Base-by-base conservation (phyloP, 148 eudicot species). In the Euryodendron excelsum region DNA sequence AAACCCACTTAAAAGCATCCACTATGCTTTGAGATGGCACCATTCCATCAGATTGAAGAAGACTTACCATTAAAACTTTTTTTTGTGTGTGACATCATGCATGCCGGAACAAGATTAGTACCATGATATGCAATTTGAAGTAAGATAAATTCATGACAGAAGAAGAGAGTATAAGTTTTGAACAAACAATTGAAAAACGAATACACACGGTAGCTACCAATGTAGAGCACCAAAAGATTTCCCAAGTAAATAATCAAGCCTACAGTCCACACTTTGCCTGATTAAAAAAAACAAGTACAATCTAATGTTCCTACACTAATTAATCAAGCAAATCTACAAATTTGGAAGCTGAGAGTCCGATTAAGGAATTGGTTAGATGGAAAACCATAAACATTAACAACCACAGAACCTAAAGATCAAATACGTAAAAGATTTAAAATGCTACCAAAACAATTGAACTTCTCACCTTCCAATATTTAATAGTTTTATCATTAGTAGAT, bases 401-500 rank as follows among this genome's bases (percentile, higher is more conserved):
- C 5, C 69, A 58, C 67, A 44, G 0, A 56, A 27, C 10, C 14
- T 44, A 53, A 25, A 74, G 66, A 72, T 73, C 78, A 80, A 70
- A 21, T 30, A 60, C 58, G 47, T 15, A 75, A 41, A 59, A 47
- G 64, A 17, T 13, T 71, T n/a, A 31, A 28, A 69, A 44, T 71
- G 56, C 44, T 1, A 37, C 27, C 31, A 63, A 72, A 28, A 25
- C 53, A 48, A 68, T 48, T 48, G 31, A 41, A 47, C 36, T 55
- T 21, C 30, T 65, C 87, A 96, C 99, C 98, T 96, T 96, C 99
- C 99, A 96, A 82, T 78, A 93, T 78, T 96, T 96, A 28, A 96
- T 93, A 69, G 99, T 96, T 84, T 96, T 96, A 81, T 96, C 98
- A 80, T 96, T 96, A 60, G 99, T 93, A 34, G 98, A 96, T 72